Conservation (phyloP, 2,329 filamentous ascomycete genomes). For the Paramyrothecium sp. region DNA sequence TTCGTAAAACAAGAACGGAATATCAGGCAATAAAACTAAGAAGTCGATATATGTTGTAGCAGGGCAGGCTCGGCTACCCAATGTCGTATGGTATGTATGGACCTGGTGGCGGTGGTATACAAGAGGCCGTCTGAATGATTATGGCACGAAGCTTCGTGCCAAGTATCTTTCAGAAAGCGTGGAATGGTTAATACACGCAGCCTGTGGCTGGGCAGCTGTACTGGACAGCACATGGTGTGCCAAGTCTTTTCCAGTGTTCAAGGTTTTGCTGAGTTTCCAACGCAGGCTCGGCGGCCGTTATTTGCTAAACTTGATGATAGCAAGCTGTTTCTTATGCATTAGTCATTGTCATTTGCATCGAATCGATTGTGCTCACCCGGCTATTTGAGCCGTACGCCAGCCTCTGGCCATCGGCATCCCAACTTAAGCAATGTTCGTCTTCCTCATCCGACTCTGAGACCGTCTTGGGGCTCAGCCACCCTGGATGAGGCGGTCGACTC, state of each 20-base stretch:
- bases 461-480: slow-evolving; percentile 57
- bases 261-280: not conserved
- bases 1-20: slow-evolving; percentile 20
- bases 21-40: slow-evolving; percentile 4
- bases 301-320: slow-evolving; percentile 50
- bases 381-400: slow-evolving; percentile 64
- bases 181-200: not conserved
- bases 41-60: not conserved
- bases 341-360: not conserved
- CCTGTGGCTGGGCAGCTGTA: not conserved
- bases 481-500: slow-evolving; percentile 52
- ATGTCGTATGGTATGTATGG: not conserved
- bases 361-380: slow-evolving; percentile 44
- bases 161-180: not conserved
- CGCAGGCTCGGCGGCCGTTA: slow-evolving; percentile 12
- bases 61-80: not conserved
- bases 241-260: not conserved
- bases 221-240: too few species aligned
- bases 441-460: slow-evolving; percentile 55
- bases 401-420: slow-evolving; percentile 61
- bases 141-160: not conserved
- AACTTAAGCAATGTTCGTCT: slow-evolving; percentile 59
- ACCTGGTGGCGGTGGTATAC: not conserved
- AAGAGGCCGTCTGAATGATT: not conserved
- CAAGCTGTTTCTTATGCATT: slow-evolving; percentile 32